Base-by-base conservation (phyloP, 116 monocot genomes). In the Posidonia oceanica region DNA sequence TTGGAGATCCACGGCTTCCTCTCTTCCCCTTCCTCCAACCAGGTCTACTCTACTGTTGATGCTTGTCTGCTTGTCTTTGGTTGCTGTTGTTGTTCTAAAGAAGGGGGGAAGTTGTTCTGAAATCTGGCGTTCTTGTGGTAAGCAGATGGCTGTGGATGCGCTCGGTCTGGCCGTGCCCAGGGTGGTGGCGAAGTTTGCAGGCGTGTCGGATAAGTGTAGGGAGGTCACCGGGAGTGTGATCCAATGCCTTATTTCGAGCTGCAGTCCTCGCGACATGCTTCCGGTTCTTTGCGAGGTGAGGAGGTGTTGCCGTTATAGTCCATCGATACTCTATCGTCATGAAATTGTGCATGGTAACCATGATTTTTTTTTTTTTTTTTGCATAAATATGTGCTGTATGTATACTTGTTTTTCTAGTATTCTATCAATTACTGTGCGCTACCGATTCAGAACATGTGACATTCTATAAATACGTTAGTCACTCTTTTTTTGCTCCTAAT, bases 181-280 rank as follows among this genome's bases (percentile, higher is more conserved):
- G 71, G 76, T 81, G 61, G 84, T 90, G 41, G 80, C 73, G 22
- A 90, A 71, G 69, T 80, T 86, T 69, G 88, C 75, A 17, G 78
- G 65, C 40, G 68, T 88, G 36, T 88, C 88, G 20, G 77, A 77
- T 14, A 82, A 64, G 67, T 90, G 91, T 41, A n/a, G 68, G n/a
- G 69, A 86, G 61, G 54, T 77, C 36, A 80, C 82, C 0, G 68
- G 62, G 55, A 72, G 69, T 62, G 81, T 94, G 59, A 70, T 94
- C 4, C 78, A 86, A 3, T 63, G 29, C 56, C 63, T 90, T 42
- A 76, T 90, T 37, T 75, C 84, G 17, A 41, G 42, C 14, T 88
- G 88, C 74, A 90, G 72, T 52, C 91, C 91, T 4, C 81, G 90
- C 2, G 91, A 94, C 56, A 84, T 94, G 84, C 81, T 94, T 22